These are phyloP conservation scores for Wickerhamomyces chaumierensis DNA, from an alignment of 805 yeast species.

Conservation along the genomic window DNA sequence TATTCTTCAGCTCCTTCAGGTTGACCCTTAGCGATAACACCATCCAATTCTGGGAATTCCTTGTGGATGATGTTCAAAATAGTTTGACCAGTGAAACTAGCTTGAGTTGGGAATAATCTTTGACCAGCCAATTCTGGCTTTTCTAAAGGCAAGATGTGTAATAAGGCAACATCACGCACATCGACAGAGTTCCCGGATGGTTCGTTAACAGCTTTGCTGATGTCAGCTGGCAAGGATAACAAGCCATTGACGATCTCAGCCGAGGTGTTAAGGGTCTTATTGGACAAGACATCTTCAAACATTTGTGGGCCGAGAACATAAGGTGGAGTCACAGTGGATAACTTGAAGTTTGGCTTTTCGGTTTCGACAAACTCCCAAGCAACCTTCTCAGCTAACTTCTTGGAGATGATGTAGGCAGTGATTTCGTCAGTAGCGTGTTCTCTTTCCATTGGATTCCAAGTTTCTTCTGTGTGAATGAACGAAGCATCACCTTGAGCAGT, in stretches of 20 bases:
- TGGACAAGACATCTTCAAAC: slow-evolving; percentile 27
- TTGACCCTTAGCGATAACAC: slow-evolving; percentile 27
- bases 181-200: slow-evolving; percentile 21
- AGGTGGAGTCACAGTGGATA: slow-evolving; percentile 38
- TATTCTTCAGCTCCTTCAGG: background rate
- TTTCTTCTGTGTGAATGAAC: slow-evolving; percentile 21
- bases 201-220: background rate
- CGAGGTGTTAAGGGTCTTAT: slow-evolving; percentile 28
- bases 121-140: slow-evolving; percentile 16
- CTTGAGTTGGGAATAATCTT: slow-evolving; percentile 16
- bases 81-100: slow-evolving; percentile 8
- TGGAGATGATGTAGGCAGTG: slow-evolving; percentile 46
- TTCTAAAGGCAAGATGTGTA: slow-evolving; percentile 36
- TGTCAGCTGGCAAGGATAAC: slow-evolving; percentile 9
- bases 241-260: slow-evolving; percentile 23
- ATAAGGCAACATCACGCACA: slow-evolving; percentile 46
- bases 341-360: slow-evolving; percentile 23
- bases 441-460: slow-evolving; percentile 41
- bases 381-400: slow-evolving; percentile 45
- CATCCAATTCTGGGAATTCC: slow-evolving; percentile 29
- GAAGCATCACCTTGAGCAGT: slow-evolving; percentile 7
- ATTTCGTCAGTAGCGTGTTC: slow-evolving; percentile 29
- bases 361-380: slow-evolving; percentile 41
- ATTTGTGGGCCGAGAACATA: slow-evolving; percentile 49
- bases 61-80: slow-evolving; percentile 17